Evolutionary conservation across 192 early-diverging fungal genomes (phyloP), one percentile per base, ranked within the genome.

Genomic region (Backusella psychrophila): DNA sequence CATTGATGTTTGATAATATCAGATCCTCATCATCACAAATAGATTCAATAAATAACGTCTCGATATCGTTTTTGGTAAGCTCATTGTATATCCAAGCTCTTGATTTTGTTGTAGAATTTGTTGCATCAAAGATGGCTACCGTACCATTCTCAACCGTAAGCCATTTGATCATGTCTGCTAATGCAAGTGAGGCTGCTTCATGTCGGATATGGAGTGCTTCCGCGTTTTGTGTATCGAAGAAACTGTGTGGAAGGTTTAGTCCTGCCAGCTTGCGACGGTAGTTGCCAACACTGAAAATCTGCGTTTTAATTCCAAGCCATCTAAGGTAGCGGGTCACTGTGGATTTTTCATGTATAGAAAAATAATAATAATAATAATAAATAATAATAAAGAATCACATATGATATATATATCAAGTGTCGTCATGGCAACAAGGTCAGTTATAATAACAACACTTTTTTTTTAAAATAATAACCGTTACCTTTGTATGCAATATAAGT

Each of bases 201-300:
- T 89, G 89, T 26, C 98, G 92, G 76, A 88, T 87, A 63, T 88
- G 83, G 68, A 90, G 88, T 11, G 88, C 91, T 56, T 91, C 90
- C 6, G 82, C 73, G 80, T 99, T 95, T 66, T 76, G 74, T 34
- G 96, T 94, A 71, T 99, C 96, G 83, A 98, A 99, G 83, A 98
- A 98, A 59, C 88, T 87, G 78, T 96, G 94, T 66, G 86, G 83
- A 66, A 92, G 86, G 74, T 88, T 83, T 12, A 95, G 91, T 52
- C 97, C 96, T 65, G 90, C 89, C 7, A 95, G 78, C 73, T 95
- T 90, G 53, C 97, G 89, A 14, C 97, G 92, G 84, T 99, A 99
- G 81, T 99, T 95, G 66, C 95, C 98, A 26, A 99, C 97, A 75
- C 98, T 98, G 87, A 98, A 99, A 33, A 98, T 94, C 78, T 93